Base-by-base conservation (phyloP, 495 filamentous ascomycete species). In the Melanomma pulvis-pyrius region DNA sequence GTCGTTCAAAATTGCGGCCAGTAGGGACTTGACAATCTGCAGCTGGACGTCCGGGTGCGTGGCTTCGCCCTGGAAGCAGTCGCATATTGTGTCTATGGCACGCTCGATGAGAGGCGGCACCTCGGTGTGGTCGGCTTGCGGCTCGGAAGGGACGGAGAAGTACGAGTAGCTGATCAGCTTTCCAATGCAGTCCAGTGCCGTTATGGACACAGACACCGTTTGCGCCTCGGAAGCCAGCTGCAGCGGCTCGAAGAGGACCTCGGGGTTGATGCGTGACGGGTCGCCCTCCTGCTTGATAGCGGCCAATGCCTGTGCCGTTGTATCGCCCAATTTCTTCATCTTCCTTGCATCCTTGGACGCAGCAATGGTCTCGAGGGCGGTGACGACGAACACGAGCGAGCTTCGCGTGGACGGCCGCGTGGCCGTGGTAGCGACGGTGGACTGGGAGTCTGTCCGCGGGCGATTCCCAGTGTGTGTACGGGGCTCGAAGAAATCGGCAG, bases 101-200 rank as follows among this genome's bases (percentile, higher is more conserved):
- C 92, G 86, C 76, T 99, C 96, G 74, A 99, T 97, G 73, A 99
- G 81, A 1, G 91, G 89, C 6, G 84, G 75, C 49, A 59, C 61
- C 12, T 76, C 70, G 26, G 73, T 74, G 46, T 79, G 77, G 61
- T 73, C 69, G 60, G 64, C 62, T 47, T 74, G 65, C n/a, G 63
- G 61, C 47, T 75, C 77, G 52, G 85, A 78, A 32, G 92, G 87
- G 41, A 90, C 84, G 7, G 93, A 92, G 76, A 99, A 98, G 81
- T 97, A 97, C 17, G 94, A 96, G 75, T 96, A 98, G 67, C 93
- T 96, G 68, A 98, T 97, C 41, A 99, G 85, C 79, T 98, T 99
- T 60, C 96, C 96, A 71, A 99, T 97, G 75, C 92, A 98, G 77
- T 99, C 96, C 69, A 99, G 83, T 5, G 96, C 92, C 13, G 90